Evolutionary conservation across 2,329 filamentous ascomycete genomes (phyloP), one percentile per base, ranked within the genome.

Genomic region (Stachybotrys chartarum): DNA sequence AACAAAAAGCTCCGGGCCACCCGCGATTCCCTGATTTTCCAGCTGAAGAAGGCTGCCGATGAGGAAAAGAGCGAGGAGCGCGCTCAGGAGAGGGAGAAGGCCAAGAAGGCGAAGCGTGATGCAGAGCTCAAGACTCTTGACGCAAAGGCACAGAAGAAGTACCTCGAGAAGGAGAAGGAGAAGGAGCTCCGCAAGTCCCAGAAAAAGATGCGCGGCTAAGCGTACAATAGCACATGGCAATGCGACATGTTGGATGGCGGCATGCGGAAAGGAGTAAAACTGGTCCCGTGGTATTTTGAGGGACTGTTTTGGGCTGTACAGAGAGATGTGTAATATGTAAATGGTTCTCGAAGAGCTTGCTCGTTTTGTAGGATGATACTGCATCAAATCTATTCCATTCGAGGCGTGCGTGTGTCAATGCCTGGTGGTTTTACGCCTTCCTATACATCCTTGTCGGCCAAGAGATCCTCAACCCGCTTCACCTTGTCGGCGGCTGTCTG

Each of bases 51-150:
- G 74, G 76, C 82, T 0, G 84, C 87, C 54, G 91, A 97, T 61
- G 90, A 90, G 58, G 81, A 85, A 66, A 91, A 91, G 78, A 87
- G 84, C 68, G 89, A 92, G 75, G 87, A 92, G 77, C 80, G 90
- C 30, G 81, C 85, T 50, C 64, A 79, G 18, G 86, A 91, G 75
- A 80, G 87, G 59, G 87, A 91, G 68, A 84, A 83, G 72, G 77
- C 87, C 70, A 92, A 87, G 74, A 96, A 97, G 77, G 85, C 88
- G 66, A 95, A 97, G 81, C 84, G 92, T 54, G 93, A 97, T 65
- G 85, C 86, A 62, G 85, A 92, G 68, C 80, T 94, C 60, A 88
- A 86, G 66, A 80, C 81, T 12, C 80, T 93, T 65, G 87, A 87
- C 65, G 88, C 90, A 55, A 91, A 92, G 72, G 87, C 88, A 58